These are phyloP conservation scores for Wickerhamiella sorbophila DNA, from an alignment of 805 yeast genomes.

Conservation along the genomic window DNA sequence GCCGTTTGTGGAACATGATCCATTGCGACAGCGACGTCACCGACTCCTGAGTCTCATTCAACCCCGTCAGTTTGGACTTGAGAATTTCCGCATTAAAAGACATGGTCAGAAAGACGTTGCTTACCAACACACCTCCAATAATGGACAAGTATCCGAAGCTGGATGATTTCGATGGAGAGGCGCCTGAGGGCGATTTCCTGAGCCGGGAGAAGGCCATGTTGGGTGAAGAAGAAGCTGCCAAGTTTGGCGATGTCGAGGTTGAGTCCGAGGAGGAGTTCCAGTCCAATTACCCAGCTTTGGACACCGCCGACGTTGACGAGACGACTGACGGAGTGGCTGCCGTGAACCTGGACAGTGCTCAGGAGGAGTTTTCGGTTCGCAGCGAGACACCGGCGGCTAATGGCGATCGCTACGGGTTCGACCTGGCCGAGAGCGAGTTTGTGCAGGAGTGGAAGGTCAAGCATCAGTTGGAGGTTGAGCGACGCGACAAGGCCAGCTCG, in stretches of 20 bases:
- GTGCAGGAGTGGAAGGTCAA: slow-evolving; percentile 69
- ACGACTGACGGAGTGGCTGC: slow-evolving; percentile 12
- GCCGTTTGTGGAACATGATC: slow-evolving; percentile 50
- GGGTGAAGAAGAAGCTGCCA: slow-evolving; percentile 30
- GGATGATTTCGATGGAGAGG: slow-evolving; percentile 27
- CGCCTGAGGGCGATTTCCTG: slow-evolving; percentile 25
- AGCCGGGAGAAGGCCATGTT: slow-evolving; percentile 30
- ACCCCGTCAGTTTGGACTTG: slow-evolving; percentile 20
- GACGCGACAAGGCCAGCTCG: slow-evolving; percentile 60
- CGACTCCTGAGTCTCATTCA: slow-evolving; percentile 54
- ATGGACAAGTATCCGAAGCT: slow-evolving; percentile 54
- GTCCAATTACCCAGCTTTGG: slow-evolving; percentile 20
- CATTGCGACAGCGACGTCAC: slow-evolving; percentile 63
- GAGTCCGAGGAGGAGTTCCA: slow-evolving; percentile 16
- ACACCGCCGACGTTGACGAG: slow-evolving; percentile 7
- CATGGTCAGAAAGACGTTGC: slow-evolving; percentile 4
- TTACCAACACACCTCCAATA: not conserved
- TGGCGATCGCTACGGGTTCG: slow-evolving; percentile 19
- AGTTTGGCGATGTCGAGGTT: slow-evolving; percentile 19
- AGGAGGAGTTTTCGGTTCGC: slow-evolving; percentile 12
- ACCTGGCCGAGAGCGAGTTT: slow-evolving; percentile 40
- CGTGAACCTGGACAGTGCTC: slow-evolving; percentile 1
- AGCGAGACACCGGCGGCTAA: slow-evolving; percentile 17
- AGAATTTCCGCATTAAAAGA: slow-evolving; percentile 18
- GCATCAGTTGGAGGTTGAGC: slow-evolving; percentile 59